phyloP scores from a whole-genome alignment of 163 green algal genomes.

The Chlorella variabilis region DNA sequence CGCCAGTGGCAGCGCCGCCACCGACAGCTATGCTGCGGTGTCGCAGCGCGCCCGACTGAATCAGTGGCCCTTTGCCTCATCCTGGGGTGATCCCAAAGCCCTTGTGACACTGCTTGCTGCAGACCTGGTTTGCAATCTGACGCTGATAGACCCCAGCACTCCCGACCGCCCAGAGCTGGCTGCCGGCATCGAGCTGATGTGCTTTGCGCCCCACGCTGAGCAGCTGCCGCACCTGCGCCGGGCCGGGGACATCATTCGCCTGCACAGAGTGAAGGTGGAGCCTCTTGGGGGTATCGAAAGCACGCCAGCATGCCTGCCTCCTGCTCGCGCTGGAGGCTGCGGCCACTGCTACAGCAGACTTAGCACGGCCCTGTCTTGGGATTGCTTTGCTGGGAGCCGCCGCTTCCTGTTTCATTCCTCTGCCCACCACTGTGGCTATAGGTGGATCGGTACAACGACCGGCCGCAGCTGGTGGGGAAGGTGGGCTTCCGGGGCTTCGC shows the following conservation, averaged over 20 bases:
- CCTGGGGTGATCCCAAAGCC: no score
- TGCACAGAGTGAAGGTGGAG: conserved; percentile 44
- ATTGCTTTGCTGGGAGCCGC: no score
- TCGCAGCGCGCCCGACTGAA: no score
- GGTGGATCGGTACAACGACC: conserved; percentile 25
- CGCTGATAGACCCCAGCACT: conserved; percentile 39
- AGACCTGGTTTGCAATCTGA: conserved; percentile 48
- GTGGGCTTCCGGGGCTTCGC: conserved; percentile 9
- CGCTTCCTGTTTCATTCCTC: no score
- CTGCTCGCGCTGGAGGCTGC: no score
- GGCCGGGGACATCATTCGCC: conserved; percentile 52
- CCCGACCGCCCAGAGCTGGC: neutral
- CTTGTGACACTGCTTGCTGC: neutral
- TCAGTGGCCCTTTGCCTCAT: neutral
- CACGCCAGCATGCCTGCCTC: no score
- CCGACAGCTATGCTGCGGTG: no score
- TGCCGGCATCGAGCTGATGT: conserved; percentile 39
- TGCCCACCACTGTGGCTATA: no score
- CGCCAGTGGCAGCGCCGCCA: no score
- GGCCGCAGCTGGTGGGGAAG: conserved; percentile 40
- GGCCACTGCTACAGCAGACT: no score
- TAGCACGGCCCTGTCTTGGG: no score
- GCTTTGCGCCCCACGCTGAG: conserved; percentile 31
- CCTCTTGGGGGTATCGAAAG: neutral
- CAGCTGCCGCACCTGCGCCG: conserved; percentile 32